Percentiles rank a stretch among this genome's conserved stretches.
These are phyloP conservation scores for Glebionis coronaria DNA, from an alignment of 129 eudicot species.

Conservation along the genomic window DNA sequence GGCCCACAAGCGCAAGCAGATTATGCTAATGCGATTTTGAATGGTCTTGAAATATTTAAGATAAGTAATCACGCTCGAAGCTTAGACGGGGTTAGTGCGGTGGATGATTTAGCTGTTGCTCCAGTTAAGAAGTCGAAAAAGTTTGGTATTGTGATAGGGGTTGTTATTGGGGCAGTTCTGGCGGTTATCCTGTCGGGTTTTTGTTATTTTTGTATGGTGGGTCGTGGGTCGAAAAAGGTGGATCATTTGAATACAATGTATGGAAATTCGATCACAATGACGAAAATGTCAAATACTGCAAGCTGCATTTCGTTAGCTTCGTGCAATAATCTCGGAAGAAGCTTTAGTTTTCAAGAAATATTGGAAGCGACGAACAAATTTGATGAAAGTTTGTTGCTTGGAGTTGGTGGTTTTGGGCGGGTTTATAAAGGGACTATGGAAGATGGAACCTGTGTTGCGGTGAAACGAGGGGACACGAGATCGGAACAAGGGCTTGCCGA, in stretches of 20 bases:
- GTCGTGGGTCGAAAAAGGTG: slow-evolving; percentile 51
- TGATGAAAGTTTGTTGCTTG: slow-evolving; percentile 77
- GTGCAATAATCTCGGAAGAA: slow-evolving; percentile 55
- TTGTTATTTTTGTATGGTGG: slow-evolving; percentile 52
- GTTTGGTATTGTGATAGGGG: slow-evolving; percentile 42
- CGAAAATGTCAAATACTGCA: slow-evolving; percentile 68
- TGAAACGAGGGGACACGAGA: slow-evolving; percentile 90
- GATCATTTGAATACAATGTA: slow-evolving; percentile 53
- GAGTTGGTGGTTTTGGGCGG: slow-evolving; percentile 98
- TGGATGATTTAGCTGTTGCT: slow-evolving; percentile 40
- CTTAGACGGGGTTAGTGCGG: slow-evolving; percentile 59
- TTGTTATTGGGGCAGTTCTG: slow-evolving; percentile 48
- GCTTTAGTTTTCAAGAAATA: slow-evolving; percentile 86
- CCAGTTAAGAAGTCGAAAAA: slow-evolving; percentile 40
- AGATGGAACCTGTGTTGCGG: slow-evolving; percentile 83
- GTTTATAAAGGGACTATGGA: slow-evolving; percentile 94
- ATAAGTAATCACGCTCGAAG: slow-evolving; percentile 86
- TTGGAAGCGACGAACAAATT: slow-evolving; percentile 87
- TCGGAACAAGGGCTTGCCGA: slow-evolving; percentile 96
- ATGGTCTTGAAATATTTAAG: slow-evolving; percentile 90
- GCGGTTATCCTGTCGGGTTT: slow-evolving; percentile 46
- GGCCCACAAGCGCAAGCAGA: slow-evolving; percentile 71
- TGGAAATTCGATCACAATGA: slow-evolving; percentile 78
- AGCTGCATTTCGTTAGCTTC: slow-evolving; percentile 92
- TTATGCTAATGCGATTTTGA: slow-evolving; percentile 52